Evolutionary conservation across 2,329 filamentous ascomycete genomes (phyloP).

Genomic region (Mycocentrospora acerina): DNA sequence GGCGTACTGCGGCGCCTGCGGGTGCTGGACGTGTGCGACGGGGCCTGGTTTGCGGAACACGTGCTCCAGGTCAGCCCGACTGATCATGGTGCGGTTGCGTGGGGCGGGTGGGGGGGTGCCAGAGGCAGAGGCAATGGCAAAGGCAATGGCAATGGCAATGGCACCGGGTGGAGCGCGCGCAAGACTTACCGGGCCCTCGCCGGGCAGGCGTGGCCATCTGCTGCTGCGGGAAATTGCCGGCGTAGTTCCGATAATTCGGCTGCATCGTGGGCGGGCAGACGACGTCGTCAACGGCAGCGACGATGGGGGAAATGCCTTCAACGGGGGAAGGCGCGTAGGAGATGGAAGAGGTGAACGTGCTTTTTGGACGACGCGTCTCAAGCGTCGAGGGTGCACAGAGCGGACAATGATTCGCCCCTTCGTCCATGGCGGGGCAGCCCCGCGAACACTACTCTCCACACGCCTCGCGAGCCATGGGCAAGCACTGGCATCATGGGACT

Average conservation of each 20-base stretch:
- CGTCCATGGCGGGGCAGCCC: conserved; percentile 25
- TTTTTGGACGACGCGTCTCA: conserved; percentile 33
- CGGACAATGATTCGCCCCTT: conserved; percentile 27
- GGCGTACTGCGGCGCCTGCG: conserved; percentile 50
- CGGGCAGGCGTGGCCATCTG: conserved; percentile 39
- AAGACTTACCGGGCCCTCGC: conserved; percentile 48
- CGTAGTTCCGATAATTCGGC: conserved; percentile 50
- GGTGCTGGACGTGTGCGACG: conserved; percentile 49
- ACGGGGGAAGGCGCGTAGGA: conserved; percentile 27
- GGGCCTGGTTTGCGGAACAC: conserved; percentile 51
- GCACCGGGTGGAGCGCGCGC: conserved; percentile 14
- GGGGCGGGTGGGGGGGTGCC: conserved; percentile 8
- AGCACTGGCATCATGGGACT: not conserved
- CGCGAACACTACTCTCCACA: conserved; percentile 17
- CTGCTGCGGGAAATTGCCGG: conserved; percentile 41
- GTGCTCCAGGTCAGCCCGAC: conserved; percentile 49
- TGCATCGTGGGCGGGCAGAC: conserved; percentile 42
- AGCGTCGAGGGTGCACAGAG: conserved; percentile 14
- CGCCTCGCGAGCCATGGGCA: not conserved
- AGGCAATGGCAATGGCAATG: too few relatives aligned
- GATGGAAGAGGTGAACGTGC: conserved; percentile 22
- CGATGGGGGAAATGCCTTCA: conserved; percentile 26
- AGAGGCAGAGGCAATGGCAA: too few relatives aligned
- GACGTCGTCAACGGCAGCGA: conserved; percentile 27
- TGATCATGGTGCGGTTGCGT: conserved; percentile 43